Base-by-base conservation (phyloP, 2,329 filamentous ascomycete genomes). In the Zymoseptoria ardabiliae region DNA sequence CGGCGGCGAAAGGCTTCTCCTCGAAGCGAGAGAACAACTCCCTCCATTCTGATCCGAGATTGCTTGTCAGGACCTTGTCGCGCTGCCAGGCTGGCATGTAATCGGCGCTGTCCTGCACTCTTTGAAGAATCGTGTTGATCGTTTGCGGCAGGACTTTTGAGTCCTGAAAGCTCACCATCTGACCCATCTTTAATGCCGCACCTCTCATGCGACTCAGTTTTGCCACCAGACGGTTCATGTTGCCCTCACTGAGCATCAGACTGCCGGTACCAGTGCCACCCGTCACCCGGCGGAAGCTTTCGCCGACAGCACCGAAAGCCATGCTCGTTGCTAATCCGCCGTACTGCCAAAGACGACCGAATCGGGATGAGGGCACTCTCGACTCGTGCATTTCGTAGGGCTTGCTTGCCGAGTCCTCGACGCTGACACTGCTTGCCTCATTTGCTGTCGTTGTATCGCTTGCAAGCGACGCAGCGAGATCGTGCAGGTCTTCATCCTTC, bases 161-260 rank as follows among this genome's bases (percentile, higher is more conserved):
- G 76, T 99, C 94, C 78, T 99, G 94, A 71, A 99, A 94, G 73
- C 91, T 97, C 81, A 99, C 88, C 89, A 97, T 94, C 77, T 99
- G 94, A 0, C 94, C 95, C 23, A 99, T 77, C 77, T 99, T 99
- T 50, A 99, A 79, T n/a, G 94, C 94, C 5, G 94, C 95, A 45
- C 94, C 94, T 69, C 94, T 85, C 94, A 99, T 99, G 21, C 90
- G 88, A 2, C 93, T 97, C 2, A 99, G 82, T 74, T 95, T 97
- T 4, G 90, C 82, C 1, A 99, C 94, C 8, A 99, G 82, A 53
- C 95, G 84, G 72, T 97, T 92, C 83, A 97, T 91, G 70, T 99
- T 99, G 9, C 81, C 86, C 5, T 90, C 83, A 73, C 90, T 97
- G 58, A 99, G 83, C 77, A 99, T 85, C 8, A 96, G 79, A 1